Conservation (phyloP, 345 rosid genomes). For the Excoecaria agallocha region DNA sequence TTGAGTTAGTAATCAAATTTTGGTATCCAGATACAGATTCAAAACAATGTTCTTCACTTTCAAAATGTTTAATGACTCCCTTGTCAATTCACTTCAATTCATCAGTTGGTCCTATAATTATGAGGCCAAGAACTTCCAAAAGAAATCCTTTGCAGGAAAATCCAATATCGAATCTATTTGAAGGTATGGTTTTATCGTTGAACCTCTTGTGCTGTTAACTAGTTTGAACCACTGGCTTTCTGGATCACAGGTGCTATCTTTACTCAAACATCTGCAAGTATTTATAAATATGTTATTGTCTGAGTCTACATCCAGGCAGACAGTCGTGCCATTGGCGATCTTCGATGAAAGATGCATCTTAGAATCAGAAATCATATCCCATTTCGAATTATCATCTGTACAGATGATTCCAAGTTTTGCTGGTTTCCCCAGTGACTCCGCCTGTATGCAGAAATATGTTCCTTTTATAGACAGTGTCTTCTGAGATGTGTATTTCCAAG, state of each 20-base stretch:
- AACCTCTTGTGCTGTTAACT: slow-evolving; percentile 50
- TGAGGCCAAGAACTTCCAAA: slow-evolving; percentile 17
- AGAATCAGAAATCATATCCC: slow-evolving; percentile 75
- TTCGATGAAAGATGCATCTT: slow-evolving; percentile 68
- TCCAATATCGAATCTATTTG: slow-evolving; percentile 10
- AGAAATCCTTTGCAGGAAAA: slow-evolving; percentile 18
- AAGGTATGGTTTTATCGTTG: slow-evolving; percentile 16
- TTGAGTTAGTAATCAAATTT: too few species aligned
- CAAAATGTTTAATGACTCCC: background rate
- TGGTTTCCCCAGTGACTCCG: slow-evolving; percentile 34
- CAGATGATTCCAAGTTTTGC: slow-evolving; percentile 51
- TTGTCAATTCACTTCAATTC: background rate
- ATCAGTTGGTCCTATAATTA: background rate
- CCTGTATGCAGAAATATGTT: slow-evolving; percentile 64
- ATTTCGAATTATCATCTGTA: slow-evolving; percentile 41
- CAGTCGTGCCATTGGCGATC: slow-evolving; percentile 35
- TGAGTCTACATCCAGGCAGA: slow-evolving; percentile 76
- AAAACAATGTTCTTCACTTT: background rate
- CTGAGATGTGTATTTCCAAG: slow-evolving; percentile 60
- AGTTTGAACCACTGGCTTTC: slow-evolving; percentile 78
- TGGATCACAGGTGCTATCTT: slow-evolving; percentile 56
- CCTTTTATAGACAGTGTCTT: slow-evolving; percentile 46
- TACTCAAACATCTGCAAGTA: slow-evolving; percentile 53
- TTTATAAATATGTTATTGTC: slow-evolving; percentile 38
- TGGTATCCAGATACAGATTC: background rate